Base-by-base conservation (phyloP, 306 rosid species). In the Pyrus betulifolia region DNA sequence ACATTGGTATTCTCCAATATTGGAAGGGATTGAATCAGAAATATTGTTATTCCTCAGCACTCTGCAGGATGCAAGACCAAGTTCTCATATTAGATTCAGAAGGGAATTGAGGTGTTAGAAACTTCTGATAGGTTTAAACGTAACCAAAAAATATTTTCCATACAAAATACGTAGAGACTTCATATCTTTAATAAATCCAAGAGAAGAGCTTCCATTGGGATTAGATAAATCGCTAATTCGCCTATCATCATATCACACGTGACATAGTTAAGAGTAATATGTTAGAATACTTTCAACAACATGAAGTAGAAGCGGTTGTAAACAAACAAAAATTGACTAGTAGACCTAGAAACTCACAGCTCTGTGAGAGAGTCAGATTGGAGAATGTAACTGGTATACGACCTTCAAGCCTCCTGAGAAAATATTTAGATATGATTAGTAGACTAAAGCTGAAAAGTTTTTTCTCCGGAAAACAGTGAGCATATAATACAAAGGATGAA, bases 161-260 rank as follows among this genome's bases (percentile, higher is more conserved):
- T 84, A 93, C 96, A 93, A 80, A 69, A 21, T 4, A 66, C 40
- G 79, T 58, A 93, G 74, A 71, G 96, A 91, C 84, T 88, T 86
- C 94, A 93, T 76, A 67, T 88, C 80, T 84, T 70, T 78, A 54
- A 93, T 45, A 77, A 91, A 85, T 76, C 80, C 87, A 71, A 93
- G 82, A 38, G 98, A 84, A 81, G 97, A 83, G 88, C 86, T 90
- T 66, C 86, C 91, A 78, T 93, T 91, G 30, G 89, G 90, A 79
- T 87, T 91, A 28, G 91, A 81, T 71, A 93, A 30, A 58, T 80
- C 90, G 58, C 93, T 82, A 72, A 93, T 84, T 69, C 78, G 73
- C 90, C 97, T 93, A 74, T 80, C 78, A 59, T 35, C n/a, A 67
- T 54, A 45, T 64, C 61, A 77, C 3, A 80, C 58, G 75, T 38